Evolutionary conservation across 768 basidiomycete species (phyloP), one percentile per base, ranked within the genome.

Genomic region (Lactarius hengduanensis): DNA sequence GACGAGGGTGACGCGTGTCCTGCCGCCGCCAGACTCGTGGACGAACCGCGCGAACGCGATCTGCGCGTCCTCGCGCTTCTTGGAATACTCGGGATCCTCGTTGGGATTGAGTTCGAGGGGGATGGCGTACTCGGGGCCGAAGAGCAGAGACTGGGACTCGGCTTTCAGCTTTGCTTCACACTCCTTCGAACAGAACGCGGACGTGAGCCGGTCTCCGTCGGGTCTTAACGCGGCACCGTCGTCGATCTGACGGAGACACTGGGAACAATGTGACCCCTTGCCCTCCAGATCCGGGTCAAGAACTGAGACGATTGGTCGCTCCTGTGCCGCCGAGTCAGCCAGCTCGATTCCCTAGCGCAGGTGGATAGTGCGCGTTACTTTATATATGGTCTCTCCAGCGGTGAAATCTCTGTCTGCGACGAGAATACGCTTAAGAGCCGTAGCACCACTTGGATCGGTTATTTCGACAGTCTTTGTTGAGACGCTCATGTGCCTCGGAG

Each of bases 321-420:
- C 92, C 92, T 94, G 70, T 57, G 15, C n/a, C 30, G 40, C 40
- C 62, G 34, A 58, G 56, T 15, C 18, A 41, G 38, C 38, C 62
- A 16, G 66, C 9, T 6, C 43, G 32, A 47, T 7, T 22, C 2
- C 26, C 58, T 54, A 55, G 50, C 40, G 55, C 45, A 36, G 50
- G 57, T 1, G 22, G 18, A 68, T 65, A 58, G 26, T 5, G 38
- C 53, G 57, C 43, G 10, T 63, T 74, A 87, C 92, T 82, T 83
- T 88, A 78, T 92, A 94, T 59, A 94, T 91, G 56, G 85, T 78
- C 65, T 93, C 89, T 57, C 91, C 92, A 3, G 81, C 81, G 58
- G 81, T 76, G 64, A 93, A 81, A 71, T 92, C 88, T 74, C 88
- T 86, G 64, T 79, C 82, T 36, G 85, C 84, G 40, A 91, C 79